Conservation (phyloP, 768 basidiomycete species). For the Xerocomellus dryophilus region DNA sequence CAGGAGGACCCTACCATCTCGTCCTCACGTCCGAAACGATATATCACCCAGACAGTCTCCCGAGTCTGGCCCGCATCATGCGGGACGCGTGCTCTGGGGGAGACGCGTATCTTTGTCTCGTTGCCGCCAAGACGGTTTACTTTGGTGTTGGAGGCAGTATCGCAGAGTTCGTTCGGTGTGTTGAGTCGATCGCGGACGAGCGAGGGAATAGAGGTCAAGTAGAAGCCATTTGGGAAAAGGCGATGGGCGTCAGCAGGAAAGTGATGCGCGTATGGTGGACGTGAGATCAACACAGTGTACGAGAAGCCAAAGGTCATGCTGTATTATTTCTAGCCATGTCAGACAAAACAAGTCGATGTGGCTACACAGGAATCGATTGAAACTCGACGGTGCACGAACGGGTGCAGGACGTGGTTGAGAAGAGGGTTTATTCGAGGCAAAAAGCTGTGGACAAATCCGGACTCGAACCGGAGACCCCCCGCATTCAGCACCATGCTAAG, state of each 20-base stretch:
- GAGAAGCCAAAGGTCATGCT: not conserved
- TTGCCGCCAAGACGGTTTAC: slow-evolving; percentile 90
- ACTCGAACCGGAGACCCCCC: slow-evolving; percentile 42
- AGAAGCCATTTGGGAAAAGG: slow-evolving; percentile 62
- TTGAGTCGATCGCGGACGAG: slow-evolving; percentile 26
- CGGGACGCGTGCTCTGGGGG: slow-evolving; percentile 33
- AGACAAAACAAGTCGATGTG: not conserved
- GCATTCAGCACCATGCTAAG: slow-evolving; percentile 36
- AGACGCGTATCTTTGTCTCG: slow-evolving; percentile 52
- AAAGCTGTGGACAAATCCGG: slow-evolving; percentile 37
- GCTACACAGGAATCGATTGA: not conserved
- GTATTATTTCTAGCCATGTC: not conserved
- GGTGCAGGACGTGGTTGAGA: no score
- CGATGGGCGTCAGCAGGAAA: slow-evolving; percentile 66
- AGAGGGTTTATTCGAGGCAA: not conserved
- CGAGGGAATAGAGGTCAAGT: slow-evolving; percentile 37
- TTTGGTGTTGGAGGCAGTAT: slow-evolving; percentile 95
- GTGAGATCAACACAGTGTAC: not conserved
- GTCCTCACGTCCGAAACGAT: slow-evolving; percentile 93
- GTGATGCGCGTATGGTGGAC: slow-evolving; percentile 65
- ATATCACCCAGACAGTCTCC: slow-evolving; percentile 66
- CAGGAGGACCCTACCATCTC: slow-evolving; percentile 55
- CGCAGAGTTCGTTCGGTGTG: slow-evolving; percentile 61
- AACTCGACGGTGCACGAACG: no score
- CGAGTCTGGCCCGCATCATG: slow-evolving; percentile 55